Percentiles rank a stretch among this genome's conserved stretches.
phyloP scores from a whole-genome alignment of 768 basidiomycete species.

The Cystobasidium ongulense region DNA sequence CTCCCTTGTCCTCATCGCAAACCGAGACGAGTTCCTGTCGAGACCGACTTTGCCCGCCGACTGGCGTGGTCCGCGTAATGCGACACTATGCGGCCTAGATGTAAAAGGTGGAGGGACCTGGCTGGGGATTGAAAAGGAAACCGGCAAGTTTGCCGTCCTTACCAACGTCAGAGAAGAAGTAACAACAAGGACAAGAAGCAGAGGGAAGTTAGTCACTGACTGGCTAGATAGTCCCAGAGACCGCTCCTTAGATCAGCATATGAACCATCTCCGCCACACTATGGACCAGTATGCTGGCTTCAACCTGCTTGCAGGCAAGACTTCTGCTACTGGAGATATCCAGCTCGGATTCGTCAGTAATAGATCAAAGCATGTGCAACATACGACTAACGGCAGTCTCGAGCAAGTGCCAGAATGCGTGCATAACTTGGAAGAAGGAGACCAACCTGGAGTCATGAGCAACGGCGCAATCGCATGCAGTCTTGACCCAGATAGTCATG shows the following conservation, averaged over 20 bases:
- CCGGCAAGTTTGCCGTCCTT: slow-evolving; percentile 12
- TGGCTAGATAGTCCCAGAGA: background rate
- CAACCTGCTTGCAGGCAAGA: slow-evolving; percentile 45
- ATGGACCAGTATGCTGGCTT: slow-evolving; percentile 44
- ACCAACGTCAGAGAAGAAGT: slow-evolving; percentile 26
- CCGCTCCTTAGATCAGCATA: slow-evolving; percentile 34
- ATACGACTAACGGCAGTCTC: background rate
- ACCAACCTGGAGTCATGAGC: slow-evolving; percentile 32
- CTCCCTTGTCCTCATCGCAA: slow-evolving; percentile 43
- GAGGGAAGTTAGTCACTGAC: slow-evolving; percentile 22
- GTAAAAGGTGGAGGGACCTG: slow-evolving; percentile 45
- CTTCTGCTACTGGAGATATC: slow-evolving; percentile 13
- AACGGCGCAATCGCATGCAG: slow-evolving; percentile 23
- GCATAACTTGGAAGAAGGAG: slow-evolving; percentile 41
- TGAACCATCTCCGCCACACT: slow-evolving; percentile 30
- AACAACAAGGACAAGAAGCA: background rate
- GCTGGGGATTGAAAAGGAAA: slow-evolving; percentile 43
- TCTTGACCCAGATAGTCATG: background rate
- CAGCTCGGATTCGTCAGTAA: slow-evolving; percentile 24
- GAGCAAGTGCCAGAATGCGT: slow-evolving; percentile 25
- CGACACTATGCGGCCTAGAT: slow-evolving; percentile 43
- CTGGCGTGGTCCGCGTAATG: slow-evolving; percentile 42
- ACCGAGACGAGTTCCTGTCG: slow-evolving; percentile 47
- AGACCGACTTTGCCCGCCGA: slow-evolving; percentile 43
- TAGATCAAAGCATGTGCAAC: background rate